Conservation (phyloP, 805 yeast genomes). For the Candida takata region DNA sequence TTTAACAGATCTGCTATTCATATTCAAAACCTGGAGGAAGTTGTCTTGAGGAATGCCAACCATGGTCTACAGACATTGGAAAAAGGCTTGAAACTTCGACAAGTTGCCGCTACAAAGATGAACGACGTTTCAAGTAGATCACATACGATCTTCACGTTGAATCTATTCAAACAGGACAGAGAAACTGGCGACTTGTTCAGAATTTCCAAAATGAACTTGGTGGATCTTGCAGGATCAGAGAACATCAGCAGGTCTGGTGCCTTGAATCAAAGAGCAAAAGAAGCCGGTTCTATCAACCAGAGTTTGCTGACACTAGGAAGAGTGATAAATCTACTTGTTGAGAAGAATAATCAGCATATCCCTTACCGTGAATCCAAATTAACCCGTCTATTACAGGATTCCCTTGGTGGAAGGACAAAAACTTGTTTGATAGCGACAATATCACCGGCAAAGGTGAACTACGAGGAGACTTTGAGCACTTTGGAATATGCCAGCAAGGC, state of each 20-base stretch:
- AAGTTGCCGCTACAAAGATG: slow-evolving; percentile 67
- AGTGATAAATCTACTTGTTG: slow-evolving; percentile 72
- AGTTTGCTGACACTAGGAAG: slow-evolving; percentile 81
- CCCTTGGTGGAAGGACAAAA: slow-evolving; percentile 82
- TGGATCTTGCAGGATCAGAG: slow-evolving; percentile 94
- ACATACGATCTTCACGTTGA: slow-evolving; percentile 68
- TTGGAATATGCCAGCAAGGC: slow-evolving; percentile 86
- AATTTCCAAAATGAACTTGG: slow-evolving; percentile 73
- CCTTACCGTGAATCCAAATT: slow-evolving; percentile 83
- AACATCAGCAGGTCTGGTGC: slow-evolving; percentile 88
- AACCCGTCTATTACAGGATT: slow-evolving; percentile 68
- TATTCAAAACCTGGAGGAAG: slow-evolving; percentile 62
- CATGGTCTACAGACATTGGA: slow-evolving; percentile 52
- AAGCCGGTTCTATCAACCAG: slow-evolving; percentile 90
- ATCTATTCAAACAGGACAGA: slow-evolving; percentile 40
- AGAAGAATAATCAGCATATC: slow-evolving; percentile 54
- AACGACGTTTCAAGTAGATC: slow-evolving; percentile 71
- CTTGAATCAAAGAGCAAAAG: slow-evolving; percentile 75
- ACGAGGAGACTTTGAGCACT: slow-evolving; percentile 82
- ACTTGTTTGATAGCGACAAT: slow-evolving; percentile 84
- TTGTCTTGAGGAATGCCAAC: slow-evolving; percentile 43
- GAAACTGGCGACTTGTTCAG: slow-evolving; percentile 41
- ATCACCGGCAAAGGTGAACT: slow-evolving; percentile 69
- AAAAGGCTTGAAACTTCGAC: slow-evolving; percentile 51
- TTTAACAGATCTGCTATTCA: slow-evolving; percentile 29